A percentile compares a stretch with the other conserved stretches of the same genome.
Conservation (phyloP, 768 basidiomycete species). For the Termitomyces sp. region DNA sequence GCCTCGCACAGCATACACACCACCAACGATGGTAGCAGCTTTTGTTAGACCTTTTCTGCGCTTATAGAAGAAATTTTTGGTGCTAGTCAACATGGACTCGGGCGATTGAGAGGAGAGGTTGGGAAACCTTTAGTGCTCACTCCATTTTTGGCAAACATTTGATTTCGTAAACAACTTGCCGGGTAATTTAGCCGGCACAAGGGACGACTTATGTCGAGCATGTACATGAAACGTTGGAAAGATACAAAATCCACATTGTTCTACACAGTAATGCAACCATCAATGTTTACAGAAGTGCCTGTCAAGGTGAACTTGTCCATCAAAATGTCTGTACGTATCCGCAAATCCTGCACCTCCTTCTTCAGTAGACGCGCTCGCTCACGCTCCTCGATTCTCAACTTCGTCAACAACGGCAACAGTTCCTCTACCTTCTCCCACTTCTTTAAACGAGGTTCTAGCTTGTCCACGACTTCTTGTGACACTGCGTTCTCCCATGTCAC, state of each 20-base stretch:
- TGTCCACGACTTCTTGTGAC: conserved; percentile 4
- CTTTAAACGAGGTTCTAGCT: conserved; percentile 16
- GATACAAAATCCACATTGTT: neutral
- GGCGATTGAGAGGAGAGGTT: neutral
- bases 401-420: conserved; percentile 43
- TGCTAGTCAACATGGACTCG: conserved; percentile 4
- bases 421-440: conserved; percentile 36
- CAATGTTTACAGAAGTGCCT: neutral
- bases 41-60: conserved; percentile 42
- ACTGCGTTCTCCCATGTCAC: conserved; percentile 39
- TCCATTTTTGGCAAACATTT: conserved; percentile 1
- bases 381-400: conserved; percentile 38
- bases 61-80: conserved; percentile 44
- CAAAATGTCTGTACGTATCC: conserved; percentile 38
- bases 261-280: conserved; percentile 6
- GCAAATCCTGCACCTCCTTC: conserved; percentile 49
- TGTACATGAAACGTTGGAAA: neutral
- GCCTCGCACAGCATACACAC: conserved; percentile 53
- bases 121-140: neutral
- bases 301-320: conserved; percentile 23
- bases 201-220: neutral
- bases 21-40: conserved; percentile 47
- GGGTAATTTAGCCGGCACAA: neutral
- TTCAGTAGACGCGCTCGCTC: conserved; percentile 27
- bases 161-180: conserved; percentile 3